Conservation (phyloP, 1,139 yeast species). For the Arxiozyma slooffiae region DNA sequence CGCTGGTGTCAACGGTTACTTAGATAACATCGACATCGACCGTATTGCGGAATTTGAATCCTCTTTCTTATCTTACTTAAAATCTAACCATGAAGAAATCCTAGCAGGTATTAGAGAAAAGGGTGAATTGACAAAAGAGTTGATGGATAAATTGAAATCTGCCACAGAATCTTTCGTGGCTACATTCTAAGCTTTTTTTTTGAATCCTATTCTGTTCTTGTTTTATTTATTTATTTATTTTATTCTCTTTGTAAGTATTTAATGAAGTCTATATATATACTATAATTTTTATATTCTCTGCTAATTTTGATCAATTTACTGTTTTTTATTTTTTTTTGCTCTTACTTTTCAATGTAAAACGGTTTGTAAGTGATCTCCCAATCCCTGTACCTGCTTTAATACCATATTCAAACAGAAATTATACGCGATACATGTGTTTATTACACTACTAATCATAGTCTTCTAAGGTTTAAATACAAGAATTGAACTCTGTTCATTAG, state of each 20-base stretch:
- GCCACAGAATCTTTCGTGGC: slow-evolving; percentile 89
- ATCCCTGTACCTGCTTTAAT: too few relatives aligned
- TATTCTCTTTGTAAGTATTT: background rate
- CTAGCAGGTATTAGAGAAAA: slow-evolving; percentile 73
- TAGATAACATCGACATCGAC: slow-evolving; percentile 76
- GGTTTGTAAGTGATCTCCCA: too few relatives aligned
- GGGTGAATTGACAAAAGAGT: slow-evolving; percentile 88
- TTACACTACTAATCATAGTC: too few relatives aligned
- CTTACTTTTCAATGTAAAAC: too few relatives aligned
- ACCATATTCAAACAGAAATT: too few relatives aligned
- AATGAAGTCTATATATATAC: background rate
- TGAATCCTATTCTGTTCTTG: background rate
- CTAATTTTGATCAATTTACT: background rate
- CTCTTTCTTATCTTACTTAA: slow-evolving; percentile 82
- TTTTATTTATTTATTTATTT: too few relatives aligned
- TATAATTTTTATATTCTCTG: background rate
- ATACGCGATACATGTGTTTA: too few relatives aligned
- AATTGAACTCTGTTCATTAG: too few relatives aligned
- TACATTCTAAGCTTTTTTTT: slow-evolving; percentile 45
- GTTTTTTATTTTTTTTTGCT: too few relatives aligned
- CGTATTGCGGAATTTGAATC: slow-evolving; percentile 88
- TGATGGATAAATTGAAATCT: slow-evolving; percentile 76
- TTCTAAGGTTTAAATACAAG: too few relatives aligned
- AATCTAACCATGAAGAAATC: slow-evolving; percentile 80
- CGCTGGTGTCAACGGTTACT: slow-evolving; percentile 99